Evolutionary conservation across 2,329 filamentous ascomycete genomes (phyloP).

Genomic region (Fusarium tricinctum): DNA sequence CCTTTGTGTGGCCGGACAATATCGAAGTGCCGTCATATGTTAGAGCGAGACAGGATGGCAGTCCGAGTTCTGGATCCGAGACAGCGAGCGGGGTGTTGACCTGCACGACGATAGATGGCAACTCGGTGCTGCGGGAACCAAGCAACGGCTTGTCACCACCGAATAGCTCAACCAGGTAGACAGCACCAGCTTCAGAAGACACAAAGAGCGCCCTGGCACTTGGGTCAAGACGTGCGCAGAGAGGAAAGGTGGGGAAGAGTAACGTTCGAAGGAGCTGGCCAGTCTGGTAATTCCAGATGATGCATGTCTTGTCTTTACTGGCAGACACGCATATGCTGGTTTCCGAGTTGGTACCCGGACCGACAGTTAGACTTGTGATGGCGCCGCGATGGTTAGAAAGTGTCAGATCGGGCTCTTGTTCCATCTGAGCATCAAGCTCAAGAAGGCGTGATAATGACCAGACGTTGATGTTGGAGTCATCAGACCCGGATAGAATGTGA

Average conservation of each 20-base stretch:
- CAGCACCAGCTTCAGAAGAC: constrained; percentile 82
- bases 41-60: constrained; percentile 76
- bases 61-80: constrained; percentile 73
- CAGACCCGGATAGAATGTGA: constrained; percentile 82
- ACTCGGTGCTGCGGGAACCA: constrained; percentile 64
- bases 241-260: constrained; percentile 79
- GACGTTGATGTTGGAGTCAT: constrained; percentile 91
- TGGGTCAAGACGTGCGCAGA: constrained; percentile 82
- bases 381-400: constrained; percentile 83
- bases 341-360: constrained; percentile 75
- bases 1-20: constrained; percentile 84
- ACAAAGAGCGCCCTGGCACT: constrained; percentile 86
- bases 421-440: constrained; percentile 66
- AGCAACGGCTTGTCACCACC: constrained; percentile 68
- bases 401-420: constrained; percentile 79
- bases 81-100: constrained; percentile 67
- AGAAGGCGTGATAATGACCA: constrained; percentile 87
- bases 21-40: constrained; percentile 87
- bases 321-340: constrained; percentile 88
- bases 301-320: constrained; percentile 87
- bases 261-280: constrained; percentile 84
- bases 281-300: constrained; percentile 92
- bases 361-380: constrained; percentile 74
- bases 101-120: constrained; percentile 71
- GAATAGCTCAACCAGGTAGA: constrained; percentile 84